Base-by-base conservation (phyloP, 495 filamentous ascomycete genomes). In the Penicillium canariense region DNA sequence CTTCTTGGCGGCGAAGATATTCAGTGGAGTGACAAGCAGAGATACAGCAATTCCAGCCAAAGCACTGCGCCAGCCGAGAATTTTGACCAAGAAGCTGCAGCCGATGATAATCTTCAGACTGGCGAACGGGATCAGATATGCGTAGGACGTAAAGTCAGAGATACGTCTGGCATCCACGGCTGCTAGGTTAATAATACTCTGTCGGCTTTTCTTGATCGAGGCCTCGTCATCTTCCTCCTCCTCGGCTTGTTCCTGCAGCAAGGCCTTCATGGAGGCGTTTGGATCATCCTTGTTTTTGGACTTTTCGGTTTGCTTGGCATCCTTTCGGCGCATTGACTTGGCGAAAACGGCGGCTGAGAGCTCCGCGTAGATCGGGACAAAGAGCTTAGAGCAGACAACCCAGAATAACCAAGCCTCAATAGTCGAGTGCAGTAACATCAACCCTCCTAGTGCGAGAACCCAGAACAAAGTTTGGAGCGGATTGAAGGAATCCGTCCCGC, bases 281-380 rank as follows among this genome's bases (percentile, higher is more conserved):
- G 60, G 8, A 4, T 63, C 52, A 32, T 66, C 54, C 1, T 32
- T 48, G n/a, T 40, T 69, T 53, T 77, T 76, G 7, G 68, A 59
- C 53, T 77, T 82, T 26, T 60, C 68, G 4, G 59, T 38, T 9
- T 66, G 38, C 43, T 89, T 93, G 23, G 88, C 82, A 66, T 95
- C 88, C 60, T 94, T 95, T 32, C 84, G 80, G 25, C 86, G 82
- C 83, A 90, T 86, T 0, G 88, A 79, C 66, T 95, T 94, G 35
- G 83, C 79, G 55, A 92, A 92, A 9, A 93, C 80, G 17, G 89
- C 70, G 1, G 87, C 82, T 2, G 87, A 86, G 2, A 93, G 71
- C 50, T 91, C 85, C 20, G 81, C 76, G 27, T 86, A 82, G 28
- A 92, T 74, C 2, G 86, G 87, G 17, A 89, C 75, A 18, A 77